Conservation (phyloP, 805 yeast genomes). For the Hanseniaspora pseudoguilliermondii region DNA sequence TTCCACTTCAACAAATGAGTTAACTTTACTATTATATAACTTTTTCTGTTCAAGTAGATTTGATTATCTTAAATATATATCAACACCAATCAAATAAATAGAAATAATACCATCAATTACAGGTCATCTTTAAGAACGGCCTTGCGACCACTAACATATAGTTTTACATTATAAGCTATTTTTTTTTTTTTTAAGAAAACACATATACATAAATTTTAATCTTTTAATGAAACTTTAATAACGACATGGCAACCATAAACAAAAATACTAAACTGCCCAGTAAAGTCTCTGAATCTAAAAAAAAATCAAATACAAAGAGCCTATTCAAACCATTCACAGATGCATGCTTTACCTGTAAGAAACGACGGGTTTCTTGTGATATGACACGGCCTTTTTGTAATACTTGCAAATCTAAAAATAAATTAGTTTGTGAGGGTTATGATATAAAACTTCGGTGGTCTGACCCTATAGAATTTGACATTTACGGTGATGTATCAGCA, state of each 20-base stretch:
- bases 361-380: conserved; percentile 73
- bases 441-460: conserved; percentile 71
- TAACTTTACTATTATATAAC: too few species aligned
- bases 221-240: not conserved
- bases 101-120: too few species aligned
- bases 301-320: conserved; percentile 18
- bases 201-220: not conserved
- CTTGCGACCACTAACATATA: too few species aligned
- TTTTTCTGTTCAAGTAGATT: too few species aligned
- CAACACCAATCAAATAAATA: too few species aligned
- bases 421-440: conserved; percentile 67
- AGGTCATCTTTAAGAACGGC: too few species aligned
- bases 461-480: conserved; percentile 39
- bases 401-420: conserved; percentile 51
- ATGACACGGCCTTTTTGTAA: conserved; percentile 53
- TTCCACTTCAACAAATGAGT: too few species aligned
- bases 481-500: conserved; percentile 30
- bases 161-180: too few species aligned
- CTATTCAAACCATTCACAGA: conserved; percentile 57
- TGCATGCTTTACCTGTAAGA: conserved; percentile 81
- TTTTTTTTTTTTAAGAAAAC: not conserved
- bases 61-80: too few species aligned
- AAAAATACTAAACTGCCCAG: not conserved
- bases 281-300: not conserved
- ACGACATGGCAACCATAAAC: not conserved